phyloP scores from a whole-genome alignment of 1,284 basidiomycete species.

The Takashimella tepidaria region DNA sequence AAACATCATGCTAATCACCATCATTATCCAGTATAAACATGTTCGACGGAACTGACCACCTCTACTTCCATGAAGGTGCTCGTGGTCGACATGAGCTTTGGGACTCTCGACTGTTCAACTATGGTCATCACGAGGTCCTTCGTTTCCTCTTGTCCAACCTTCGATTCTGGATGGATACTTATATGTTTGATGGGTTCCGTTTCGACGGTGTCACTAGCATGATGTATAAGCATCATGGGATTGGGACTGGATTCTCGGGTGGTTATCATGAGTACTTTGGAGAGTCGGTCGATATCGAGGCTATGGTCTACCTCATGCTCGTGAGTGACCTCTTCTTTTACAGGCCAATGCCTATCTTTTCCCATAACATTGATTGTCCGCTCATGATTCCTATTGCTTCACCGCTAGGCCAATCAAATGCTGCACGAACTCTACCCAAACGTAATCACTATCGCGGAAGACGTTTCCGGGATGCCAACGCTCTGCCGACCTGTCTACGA shows the following conservation, averaged over 20 bases:
- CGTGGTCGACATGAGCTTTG: conserved; percentile 92
- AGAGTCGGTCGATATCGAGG: conserved; percentile 74
- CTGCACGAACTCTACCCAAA: conserved; percentile 76
- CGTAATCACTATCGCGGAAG: conserved; percentile 89
- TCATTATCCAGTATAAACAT: conserved; percentile 69
- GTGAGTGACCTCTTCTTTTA: conserved; percentile 58
- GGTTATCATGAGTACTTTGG: conserved; percentile 99
- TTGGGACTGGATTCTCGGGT: conserved; percentile 93
- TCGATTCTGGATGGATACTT: conserved; percentile 92
- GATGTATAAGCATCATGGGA: conserved; percentile 98
- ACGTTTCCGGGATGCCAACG: conserved; percentile 95
- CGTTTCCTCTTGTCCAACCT: conserved; percentile 93
- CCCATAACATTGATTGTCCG: too few species aligned
- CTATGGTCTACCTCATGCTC: conserved; percentile 92
- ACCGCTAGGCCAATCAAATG: conserved; percentile 87
- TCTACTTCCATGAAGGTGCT: conserved; percentile 90
- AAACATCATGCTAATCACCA: too few species aligned
- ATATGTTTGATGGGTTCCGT: conserved; percentile 92
- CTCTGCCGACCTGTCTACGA: conserved; percentile 72
- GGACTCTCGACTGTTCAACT: conserved; percentile 94
- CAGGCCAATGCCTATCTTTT: too few species aligned
- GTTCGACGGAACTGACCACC: conserved; percentile 94
- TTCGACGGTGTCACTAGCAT: conserved; percentile 99
- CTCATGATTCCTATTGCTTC: too few species aligned
- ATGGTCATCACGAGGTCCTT: conserved; percentile 86